Percentiles rank a stretch among this genome's conserved stretches.
Evolutionary conservation across 345 rosid genomes (phyloP).

Genomic region (Sisymbrium irio): DNA sequence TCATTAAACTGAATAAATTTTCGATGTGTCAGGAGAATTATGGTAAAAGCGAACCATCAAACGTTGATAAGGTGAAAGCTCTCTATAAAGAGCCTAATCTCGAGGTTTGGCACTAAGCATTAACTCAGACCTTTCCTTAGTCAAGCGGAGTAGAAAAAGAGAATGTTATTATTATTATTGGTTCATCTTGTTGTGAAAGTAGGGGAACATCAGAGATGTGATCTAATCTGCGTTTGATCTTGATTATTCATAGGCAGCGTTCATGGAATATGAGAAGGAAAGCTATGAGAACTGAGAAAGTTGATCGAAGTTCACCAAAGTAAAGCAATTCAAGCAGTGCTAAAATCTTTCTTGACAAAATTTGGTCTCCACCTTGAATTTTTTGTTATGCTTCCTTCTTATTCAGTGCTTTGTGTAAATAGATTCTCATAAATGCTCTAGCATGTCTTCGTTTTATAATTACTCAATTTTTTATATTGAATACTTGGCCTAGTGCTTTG

Average conservation of each 20-base stretch:
- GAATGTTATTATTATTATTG: no score
- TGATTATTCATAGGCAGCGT: slow-evolving; percentile 40
- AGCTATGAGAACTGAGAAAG: slow-evolving; percentile 58
- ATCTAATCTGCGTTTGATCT: slow-evolving; percentile 1
- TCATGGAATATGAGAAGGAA: slow-evolving; percentile 66
- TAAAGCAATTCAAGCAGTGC: slow-evolving; percentile 68
- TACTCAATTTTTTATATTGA: no score
- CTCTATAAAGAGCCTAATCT: slow-evolving; percentile 64
- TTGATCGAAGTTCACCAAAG: slow-evolving; percentile 67
- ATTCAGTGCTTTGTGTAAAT: background rate
- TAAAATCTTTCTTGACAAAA: slow-evolving; percentile 62
- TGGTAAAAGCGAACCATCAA: slow-evolving; percentile 57
- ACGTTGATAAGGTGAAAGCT: slow-evolving; percentile 59
- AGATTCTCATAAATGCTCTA: background rate
- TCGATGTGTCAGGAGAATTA: slow-evolving; percentile 52
- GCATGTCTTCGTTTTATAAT: no score
- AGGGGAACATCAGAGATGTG: background rate
- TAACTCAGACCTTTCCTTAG: background rate
- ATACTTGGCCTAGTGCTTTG: slow-evolving; percentile 80
- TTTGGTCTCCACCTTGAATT: background rate
- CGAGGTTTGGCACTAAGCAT: slow-evolving; percentile 42
- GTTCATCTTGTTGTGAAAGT: no score
- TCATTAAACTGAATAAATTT: background rate
- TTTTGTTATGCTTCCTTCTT: background rate
- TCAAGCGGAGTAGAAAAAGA: no score